Conservation (phyloP, 768 basidiomycete genomes). For the Termitomyces sp. region DNA sequence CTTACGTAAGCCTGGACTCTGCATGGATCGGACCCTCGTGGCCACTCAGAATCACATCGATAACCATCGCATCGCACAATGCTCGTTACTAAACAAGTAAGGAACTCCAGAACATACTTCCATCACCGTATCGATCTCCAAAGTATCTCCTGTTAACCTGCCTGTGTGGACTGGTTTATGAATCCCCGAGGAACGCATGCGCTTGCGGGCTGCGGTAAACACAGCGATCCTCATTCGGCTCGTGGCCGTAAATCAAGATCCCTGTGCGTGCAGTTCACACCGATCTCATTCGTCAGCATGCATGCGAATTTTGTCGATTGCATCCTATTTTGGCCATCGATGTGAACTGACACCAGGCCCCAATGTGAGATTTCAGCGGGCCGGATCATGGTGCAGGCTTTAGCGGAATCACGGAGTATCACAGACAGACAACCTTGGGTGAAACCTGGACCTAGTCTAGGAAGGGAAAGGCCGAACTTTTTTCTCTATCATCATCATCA, state of each 20-base stretch:
- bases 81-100: too few species aligned
- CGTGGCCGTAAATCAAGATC: background rate
- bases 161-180: background rate
- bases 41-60: background rate
- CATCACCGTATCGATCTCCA: background rate
- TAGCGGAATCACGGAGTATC: background rate
- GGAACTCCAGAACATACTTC: too few species aligned
- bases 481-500: too few species aligned
- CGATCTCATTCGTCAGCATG: background rate
- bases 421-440: conserved; percentile 3
- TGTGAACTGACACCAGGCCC: background rate
- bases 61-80: background rate
- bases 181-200: background rate
- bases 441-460: background rate
- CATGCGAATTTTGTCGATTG: background rate
- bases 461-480: background rate
- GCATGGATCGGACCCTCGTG: background rate
- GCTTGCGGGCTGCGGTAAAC: background rate
- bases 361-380: conserved; percentile 6
- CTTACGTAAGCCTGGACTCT: conserved; percentile 15
- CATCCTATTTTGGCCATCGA: background rate
- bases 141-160: background rate
- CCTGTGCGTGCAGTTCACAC: background rate
- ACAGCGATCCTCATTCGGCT: background rate
- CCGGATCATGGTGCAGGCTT: conserved; percentile 7